Conservation (phyloP, 441 rosid species). For the Adansonia gregorii region DNA sequence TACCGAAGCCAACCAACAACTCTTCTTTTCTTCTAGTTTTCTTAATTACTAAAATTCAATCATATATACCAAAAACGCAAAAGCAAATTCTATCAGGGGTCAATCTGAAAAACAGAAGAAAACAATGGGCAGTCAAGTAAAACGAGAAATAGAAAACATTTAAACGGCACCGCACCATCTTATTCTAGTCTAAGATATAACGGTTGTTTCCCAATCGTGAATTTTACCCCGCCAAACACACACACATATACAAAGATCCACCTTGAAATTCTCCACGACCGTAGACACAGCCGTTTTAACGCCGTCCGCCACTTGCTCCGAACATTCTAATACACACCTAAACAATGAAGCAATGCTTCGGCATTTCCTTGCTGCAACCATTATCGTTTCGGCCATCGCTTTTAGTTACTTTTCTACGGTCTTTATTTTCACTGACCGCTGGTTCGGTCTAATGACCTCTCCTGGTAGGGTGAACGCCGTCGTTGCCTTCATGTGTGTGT, state of each 20-base stretch:
- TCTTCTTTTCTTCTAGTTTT: too few relatives aligned
- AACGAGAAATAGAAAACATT: neutral
- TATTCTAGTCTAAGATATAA: too few relatives aligned
- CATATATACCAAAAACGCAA: neutral
- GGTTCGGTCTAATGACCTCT: slow-evolving; percentile 83
- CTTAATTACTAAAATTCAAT: neutral
- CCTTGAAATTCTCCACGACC: slow-evolving; percentile 9
- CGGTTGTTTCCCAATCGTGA: too few relatives aligned
- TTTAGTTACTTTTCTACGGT: slow-evolving; percentile 69
- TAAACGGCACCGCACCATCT: neutral
- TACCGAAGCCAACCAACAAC: too few relatives aligned
- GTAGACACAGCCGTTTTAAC: slow-evolving; percentile 66
- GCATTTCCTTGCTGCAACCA: slow-evolving; percentile 48
- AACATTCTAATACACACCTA: neutral
- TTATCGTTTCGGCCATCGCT: slow-evolving; percentile 59
- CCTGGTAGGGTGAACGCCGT: slow-evolving; percentile 76
- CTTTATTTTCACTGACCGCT: slow-evolving; percentile 78
- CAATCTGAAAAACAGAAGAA: neutral
- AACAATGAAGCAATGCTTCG: slow-evolving; percentile 55
- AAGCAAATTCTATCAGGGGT: neutral
- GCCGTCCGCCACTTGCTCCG: slow-evolving; percentile 44
- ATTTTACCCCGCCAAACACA: too few relatives aligned
- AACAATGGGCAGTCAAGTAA: neutral
- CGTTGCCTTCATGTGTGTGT: slow-evolving; percentile 59
- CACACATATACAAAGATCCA: neutral